Conservation (phyloP, 108 stramenopile genomes). For the Nitzschia sp. region DNA sequence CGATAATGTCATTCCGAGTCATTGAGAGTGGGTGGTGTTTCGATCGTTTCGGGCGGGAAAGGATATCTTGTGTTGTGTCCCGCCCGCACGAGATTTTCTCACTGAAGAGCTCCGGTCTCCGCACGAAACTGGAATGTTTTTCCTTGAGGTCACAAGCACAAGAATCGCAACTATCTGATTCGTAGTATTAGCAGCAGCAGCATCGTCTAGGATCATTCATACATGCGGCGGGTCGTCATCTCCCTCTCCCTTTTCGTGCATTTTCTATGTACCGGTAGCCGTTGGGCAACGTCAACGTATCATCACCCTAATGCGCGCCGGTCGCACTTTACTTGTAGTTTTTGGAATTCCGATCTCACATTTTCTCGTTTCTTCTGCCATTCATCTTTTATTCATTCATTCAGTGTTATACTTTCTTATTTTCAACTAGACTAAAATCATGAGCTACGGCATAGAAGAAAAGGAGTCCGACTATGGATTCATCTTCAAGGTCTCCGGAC, state of each 20-base stretch:
- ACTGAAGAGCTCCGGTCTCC: no score
- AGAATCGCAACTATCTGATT: no score
- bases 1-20: no score
- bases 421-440: not conserved
- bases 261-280: not conserved
- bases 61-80: not conserved
- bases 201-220: no score
- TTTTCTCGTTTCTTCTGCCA: no score
- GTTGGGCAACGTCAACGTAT: no score
- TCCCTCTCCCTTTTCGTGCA: not conserved
- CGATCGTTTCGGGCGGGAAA: not conserved
- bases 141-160: no score
- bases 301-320: not conserved
- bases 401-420: not conserved
- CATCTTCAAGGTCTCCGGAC: constrained; percentile 97
- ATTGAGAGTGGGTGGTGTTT: not conserved
- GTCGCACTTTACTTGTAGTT: not conserved
- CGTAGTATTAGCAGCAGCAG: no score
- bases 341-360: not conserved
- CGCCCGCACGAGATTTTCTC: not conserved
- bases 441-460: constrained; percentile 40
- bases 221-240: no score
- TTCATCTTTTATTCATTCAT: no score
- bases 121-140: no score
- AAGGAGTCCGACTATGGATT: constrained; percentile 97